Conservation (phyloP, 495 filamentous ascomycete genomes). For the Aspergillus ostianus region DNA sequence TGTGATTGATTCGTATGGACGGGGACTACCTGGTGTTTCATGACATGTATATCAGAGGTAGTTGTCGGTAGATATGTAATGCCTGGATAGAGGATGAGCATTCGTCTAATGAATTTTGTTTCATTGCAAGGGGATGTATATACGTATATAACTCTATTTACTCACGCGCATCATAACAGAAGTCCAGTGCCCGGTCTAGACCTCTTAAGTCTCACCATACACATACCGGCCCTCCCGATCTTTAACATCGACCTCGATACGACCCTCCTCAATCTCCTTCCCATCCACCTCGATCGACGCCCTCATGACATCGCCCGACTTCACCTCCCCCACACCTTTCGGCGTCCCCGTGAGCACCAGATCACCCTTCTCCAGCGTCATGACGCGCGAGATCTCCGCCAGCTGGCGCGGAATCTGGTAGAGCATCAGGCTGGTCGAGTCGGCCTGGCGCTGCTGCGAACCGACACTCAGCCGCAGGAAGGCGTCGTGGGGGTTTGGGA, state of each 20-base stretch:
- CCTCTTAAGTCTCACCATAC: conserved; percentile 43
- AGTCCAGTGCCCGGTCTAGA: neutral
- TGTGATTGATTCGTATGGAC: neutral
- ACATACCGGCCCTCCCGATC: conserved; percentile 57
- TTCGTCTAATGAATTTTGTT: neutral
- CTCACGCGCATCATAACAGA: neutral
- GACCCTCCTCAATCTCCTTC: conserved; percentile 80
- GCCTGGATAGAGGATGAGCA: neutral
- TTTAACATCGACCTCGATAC: conserved; percentile 78
- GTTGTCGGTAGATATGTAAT: neutral
- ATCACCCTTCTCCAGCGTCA: conserved; percentile 89
- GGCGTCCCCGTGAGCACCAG: conserved; percentile 93
- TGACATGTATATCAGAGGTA: too few relatives aligned
- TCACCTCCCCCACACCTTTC: conserved; percentile 88
- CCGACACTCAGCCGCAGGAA: conserved; percentile 84
- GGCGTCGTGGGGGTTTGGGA: conserved; percentile 84
- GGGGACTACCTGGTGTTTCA: neutral
- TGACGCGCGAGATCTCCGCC: conserved; percentile 88
- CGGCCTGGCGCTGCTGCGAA: conserved; percentile 68
- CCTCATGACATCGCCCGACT: conserved; percentile 83
- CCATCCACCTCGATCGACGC: conserved; percentile 80
- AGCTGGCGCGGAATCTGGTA: conserved; percentile 84
- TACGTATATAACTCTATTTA: conserved; percentile 5
- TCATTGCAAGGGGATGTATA: conserved; percentile 9
- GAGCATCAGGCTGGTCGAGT: conserved; percentile 87